Evolutionary conservation across 805 yeast genomes (phyloP).

Genomic region (Sugiyamaella floridensis): DNA sequence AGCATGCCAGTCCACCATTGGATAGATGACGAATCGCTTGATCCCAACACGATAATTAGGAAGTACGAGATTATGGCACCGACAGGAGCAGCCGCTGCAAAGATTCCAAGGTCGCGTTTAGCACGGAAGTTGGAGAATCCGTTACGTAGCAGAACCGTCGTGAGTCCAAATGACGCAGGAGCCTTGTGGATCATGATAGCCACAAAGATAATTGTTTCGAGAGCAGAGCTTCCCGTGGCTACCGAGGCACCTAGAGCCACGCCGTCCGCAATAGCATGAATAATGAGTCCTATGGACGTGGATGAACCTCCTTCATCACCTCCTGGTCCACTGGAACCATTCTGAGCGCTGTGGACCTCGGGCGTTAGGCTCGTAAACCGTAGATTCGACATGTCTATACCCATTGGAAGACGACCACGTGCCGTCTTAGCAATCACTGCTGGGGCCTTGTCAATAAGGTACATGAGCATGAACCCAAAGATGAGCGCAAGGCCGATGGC

Average conservation of each 20-base stretch:
- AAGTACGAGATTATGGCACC: slow-evolving; percentile 48
- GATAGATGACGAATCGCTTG: slow-evolving; percentile 18
- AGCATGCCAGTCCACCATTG: slow-evolving; percentile 44
- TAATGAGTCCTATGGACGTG: slow-evolving; percentile 52
- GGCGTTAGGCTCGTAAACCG: slow-evolving; percentile 14
- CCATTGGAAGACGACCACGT: slow-evolving; percentile 11
- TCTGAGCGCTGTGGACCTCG: neutral
- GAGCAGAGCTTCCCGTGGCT: slow-evolving; percentile 33
- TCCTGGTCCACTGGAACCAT: neutral
- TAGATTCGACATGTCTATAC: slow-evolving; percentile 26
- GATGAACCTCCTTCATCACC: slow-evolving; percentile 31
- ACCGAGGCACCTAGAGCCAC: slow-evolving; percentile 60
- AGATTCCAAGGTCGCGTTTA: slow-evolving; percentile 43
- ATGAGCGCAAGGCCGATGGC: slow-evolving; percentile 45
- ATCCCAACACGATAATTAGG: slow-evolving; percentile 24
- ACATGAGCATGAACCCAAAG: slow-evolving; percentile 50
- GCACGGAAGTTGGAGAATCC: slow-evolving; percentile 32
- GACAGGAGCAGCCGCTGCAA: slow-evolving; percentile 56
- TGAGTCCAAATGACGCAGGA: slow-evolving; percentile 66
- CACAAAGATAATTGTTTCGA: slow-evolving; percentile 43
- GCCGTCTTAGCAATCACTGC: slow-evolving; percentile 11
- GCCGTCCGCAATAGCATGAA: slow-evolving; percentile 70
- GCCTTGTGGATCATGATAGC: slow-evolving; percentile 65
- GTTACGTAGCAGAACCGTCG: slow-evolving; percentile 44
- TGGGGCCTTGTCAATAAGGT: slow-evolving; percentile 40